A percentile compares a stretch with the other conserved stretches of the same genome.
These are phyloP conservation scores for Neurospora sp. DNA, from an alignment of 495 filamentous ascomycete species.

Conservation along the genomic window DNA sequence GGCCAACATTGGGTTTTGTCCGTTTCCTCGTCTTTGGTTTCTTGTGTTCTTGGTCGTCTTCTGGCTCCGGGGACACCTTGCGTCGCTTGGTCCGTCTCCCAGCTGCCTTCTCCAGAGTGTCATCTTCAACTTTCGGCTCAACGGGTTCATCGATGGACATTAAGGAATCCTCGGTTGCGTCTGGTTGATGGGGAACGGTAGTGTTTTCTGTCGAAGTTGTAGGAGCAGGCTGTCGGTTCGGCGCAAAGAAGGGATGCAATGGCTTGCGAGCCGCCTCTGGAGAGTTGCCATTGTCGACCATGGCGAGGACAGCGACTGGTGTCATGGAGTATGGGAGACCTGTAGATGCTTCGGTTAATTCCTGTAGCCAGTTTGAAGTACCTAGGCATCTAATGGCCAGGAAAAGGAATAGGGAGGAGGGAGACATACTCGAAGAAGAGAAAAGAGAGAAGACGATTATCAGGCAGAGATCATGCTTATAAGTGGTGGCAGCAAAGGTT, in stretches of 20 bases:
- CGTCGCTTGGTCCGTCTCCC: constrained; percentile 38
- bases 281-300: constrained; percentile 14
- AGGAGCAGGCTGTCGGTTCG: constrained; percentile 5
- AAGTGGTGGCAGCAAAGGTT: neutral
- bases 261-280: constrained; percentile 10
- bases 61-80: constrained; percentile 28
- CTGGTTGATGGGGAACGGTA: neutral
- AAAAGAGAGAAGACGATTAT: neutral
- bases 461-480: neutral
- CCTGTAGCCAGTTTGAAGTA: neutral
- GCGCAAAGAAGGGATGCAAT: constrained; percentile 23
- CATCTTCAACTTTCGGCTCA: constrained; percentile 2
- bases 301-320: constrained; percentile 16
- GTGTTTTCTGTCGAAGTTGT: neutral
- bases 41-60: constrained; percentile 4
- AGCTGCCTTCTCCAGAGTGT: constrained; percentile 20
- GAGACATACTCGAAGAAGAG: neutral
- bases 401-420: neutral
- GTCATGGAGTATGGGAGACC: constrained; percentile 10
- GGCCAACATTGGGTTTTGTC: constrained; percentile 5
- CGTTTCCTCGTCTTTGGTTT: constrained; percentile 8
- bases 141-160: neutral
- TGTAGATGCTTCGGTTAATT: neutral
- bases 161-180: neutral
- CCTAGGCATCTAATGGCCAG: neutral